These are phyloP conservation scores for Podila clonocystis DNA, from an alignment of 192 early-diverging fungal species.

Conservation along the genomic window DNA sequence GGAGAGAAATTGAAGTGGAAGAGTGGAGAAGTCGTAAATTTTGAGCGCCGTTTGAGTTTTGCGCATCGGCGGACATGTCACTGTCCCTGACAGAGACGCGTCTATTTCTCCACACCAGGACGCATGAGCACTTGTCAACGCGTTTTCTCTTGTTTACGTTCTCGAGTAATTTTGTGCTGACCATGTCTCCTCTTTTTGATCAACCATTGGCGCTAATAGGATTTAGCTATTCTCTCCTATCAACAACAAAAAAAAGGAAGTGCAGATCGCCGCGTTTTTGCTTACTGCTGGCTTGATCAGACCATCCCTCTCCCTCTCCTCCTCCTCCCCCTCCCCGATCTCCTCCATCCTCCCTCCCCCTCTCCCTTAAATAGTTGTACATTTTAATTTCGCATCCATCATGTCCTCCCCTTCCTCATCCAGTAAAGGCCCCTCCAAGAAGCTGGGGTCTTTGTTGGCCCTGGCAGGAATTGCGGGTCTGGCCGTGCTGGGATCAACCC, in stretches of 20 bases:
- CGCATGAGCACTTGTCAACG: neutral
- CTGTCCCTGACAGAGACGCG: neutral
- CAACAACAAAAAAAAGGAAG: neutral
- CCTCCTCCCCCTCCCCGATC: constrained; percentile 12
- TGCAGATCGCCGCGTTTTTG: no score
- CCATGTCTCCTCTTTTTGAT: no score
- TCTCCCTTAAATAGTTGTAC: neutral
- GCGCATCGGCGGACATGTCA: no score
- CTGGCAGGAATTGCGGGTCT: constrained; percentile 32
- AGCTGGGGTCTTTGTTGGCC: constrained; percentile 32
- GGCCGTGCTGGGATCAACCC: constrained; percentile 22
- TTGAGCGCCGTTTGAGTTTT: neutral
- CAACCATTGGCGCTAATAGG: neutral
- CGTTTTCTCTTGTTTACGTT: neutral
- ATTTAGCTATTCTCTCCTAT: neutral
- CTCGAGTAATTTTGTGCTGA: neutral
- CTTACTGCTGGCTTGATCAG: no score
- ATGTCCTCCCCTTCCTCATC: constrained; percentile 1
- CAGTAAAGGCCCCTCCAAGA: neutral
- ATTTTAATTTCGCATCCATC: neutral
- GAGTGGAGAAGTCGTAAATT: neutral
- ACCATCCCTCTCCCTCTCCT: neutral
- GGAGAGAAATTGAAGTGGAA: no score
- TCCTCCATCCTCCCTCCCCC: neutral
- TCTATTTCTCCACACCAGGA: neutral